Conservation (phyloP, 768 basidiomycete genomes). For the Boletales sp. region DNA sequence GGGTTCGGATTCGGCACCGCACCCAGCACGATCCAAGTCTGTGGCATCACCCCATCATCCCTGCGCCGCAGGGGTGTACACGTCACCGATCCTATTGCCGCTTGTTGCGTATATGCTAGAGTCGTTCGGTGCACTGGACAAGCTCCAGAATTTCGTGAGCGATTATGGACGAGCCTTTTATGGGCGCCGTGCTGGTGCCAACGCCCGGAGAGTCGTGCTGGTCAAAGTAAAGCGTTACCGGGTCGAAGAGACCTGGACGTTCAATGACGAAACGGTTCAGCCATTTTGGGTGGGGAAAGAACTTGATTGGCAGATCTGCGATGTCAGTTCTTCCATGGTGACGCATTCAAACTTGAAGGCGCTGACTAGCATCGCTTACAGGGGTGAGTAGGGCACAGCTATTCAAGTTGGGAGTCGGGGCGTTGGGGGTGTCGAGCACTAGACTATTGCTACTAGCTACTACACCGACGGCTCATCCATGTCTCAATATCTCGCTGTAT, state of each 20-base stretch:
- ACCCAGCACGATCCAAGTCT: conserved; percentile 66
- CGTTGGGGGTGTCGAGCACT: too few relatives aligned
- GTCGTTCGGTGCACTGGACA: conserved; percentile 81
- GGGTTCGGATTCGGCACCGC: conserved; percentile 95
- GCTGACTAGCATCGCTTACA: conserved; percentile 6
- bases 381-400: neutral
- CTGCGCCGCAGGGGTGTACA: conserved; percentile 97
- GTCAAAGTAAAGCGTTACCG: conserved; percentile 35
- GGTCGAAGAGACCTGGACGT: conserved; percentile 47
- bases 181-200: conserved; percentile 30
- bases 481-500: conserved; percentile 10
- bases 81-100: conserved; percentile 87
- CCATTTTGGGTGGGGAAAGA: conserved; percentile 89
- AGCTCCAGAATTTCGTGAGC: conserved; percentile 78
- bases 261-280: conserved; percentile 50
- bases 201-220: conserved; percentile 41
- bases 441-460: too few relatives aligned
- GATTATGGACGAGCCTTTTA: conserved; percentile 82
- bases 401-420: too few relatives aligned
- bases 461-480: neutral
- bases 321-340: conserved; percentile 11
- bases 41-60: conserved; percentile 63
- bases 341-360: neutral
- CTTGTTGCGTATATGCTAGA: conserved; percentile 86
- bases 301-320: conserved; percentile 64